These are phyloP conservation scores for Colletotrichum sp. DNA, from an alignment of 2,329 filamentous ascomycete genomes.

Conservation along the genomic window DNA sequence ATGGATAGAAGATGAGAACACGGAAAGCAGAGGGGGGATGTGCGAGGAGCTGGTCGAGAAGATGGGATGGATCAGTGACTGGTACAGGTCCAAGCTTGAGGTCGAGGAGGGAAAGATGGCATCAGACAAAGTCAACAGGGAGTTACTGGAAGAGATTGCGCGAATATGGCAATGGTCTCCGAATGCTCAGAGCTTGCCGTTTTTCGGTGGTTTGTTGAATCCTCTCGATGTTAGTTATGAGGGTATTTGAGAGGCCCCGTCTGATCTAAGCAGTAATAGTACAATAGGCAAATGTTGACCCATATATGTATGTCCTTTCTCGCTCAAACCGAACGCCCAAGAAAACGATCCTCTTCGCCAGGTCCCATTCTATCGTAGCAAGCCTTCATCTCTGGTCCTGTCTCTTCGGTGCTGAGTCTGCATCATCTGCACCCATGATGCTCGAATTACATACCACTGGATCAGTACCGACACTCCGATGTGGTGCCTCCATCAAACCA, in stretches of 20 bases:
- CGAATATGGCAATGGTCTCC: constrained; percentile 3
- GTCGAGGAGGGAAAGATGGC: background rate
- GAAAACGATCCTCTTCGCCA: background rate
- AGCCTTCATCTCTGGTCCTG: background rate
- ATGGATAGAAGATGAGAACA: background rate
- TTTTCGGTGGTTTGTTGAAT: background rate
- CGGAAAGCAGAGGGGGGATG: background rate
- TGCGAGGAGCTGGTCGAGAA: constrained; percentile 1
- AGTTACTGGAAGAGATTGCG: constrained; percentile 3
- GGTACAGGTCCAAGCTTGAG: background rate
- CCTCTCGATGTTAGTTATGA: background rate
- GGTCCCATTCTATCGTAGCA: background rate
- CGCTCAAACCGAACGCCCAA: background rate
- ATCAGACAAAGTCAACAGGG: background rate
- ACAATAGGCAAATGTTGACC: background rate
- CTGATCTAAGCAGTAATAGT: background rate
- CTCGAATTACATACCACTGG: background rate
- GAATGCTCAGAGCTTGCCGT: background rate
- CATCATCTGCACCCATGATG: background rate
- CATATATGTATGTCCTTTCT: background rate
- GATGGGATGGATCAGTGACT: constrained; percentile 1
- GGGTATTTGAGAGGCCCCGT: background rate
- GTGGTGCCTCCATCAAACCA: background rate
- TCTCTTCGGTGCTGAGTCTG: background rate
- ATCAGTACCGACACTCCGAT: background rate